Evolutionary conservation across 2,329 filamentous ascomycete species (phyloP).

Genomic region (Alternaria brassicae): DNA sequence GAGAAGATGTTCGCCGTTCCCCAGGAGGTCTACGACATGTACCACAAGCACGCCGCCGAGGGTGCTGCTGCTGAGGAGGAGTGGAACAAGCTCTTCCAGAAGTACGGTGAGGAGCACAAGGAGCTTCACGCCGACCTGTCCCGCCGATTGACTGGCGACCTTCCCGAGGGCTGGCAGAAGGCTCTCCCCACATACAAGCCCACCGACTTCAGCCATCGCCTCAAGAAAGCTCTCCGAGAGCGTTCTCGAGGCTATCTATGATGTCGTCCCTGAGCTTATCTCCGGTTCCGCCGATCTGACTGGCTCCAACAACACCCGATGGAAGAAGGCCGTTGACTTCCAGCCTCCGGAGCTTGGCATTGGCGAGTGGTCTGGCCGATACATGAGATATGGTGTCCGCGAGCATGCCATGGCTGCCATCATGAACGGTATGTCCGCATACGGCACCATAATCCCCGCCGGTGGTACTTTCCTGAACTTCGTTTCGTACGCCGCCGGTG

Average conservation of each 20-base stretch:
- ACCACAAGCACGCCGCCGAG: slow-evolving; percentile 82
- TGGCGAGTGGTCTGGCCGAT: slow-evolving; percentile 89
- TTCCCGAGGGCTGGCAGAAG: slow-evolving; percentile 97
- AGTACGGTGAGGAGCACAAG: slow-evolving; percentile 81
- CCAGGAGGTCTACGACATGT: slow-evolving; percentile 91
- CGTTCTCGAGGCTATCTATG: slow-evolving; percentile 87
- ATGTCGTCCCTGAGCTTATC: slow-evolving; percentile 83
- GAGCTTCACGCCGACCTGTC: slow-evolving; percentile 79
- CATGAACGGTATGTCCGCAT: slow-evolving; percentile 93
- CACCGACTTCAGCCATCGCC: slow-evolving; percentile 78
- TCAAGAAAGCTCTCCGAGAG: slow-evolving; percentile 96
- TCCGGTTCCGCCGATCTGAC: slow-evolving; percentile 98
- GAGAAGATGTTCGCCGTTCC: slow-evolving; percentile 91
- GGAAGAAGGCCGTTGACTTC: slow-evolving; percentile 98
- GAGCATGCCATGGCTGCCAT: slow-evolving; percentile 93
- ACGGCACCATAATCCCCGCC: slow-evolving; percentile 93
- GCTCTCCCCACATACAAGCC: slow-evolving; percentile 89
- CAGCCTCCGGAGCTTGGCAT: slow-evolving; percentile 86
- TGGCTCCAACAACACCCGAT: slow-evolving; percentile 97
- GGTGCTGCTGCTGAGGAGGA: slow-evolving; percentile 90
- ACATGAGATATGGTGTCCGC: slow-evolving; percentile 90
- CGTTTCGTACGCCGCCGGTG: slow-evolving; percentile 94
- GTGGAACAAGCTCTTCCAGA: slow-evolving; percentile 92
- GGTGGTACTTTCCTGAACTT: slow-evolving; percentile 99
- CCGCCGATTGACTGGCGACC: slow-evolving; percentile 80